These are phyloP conservation scores for Penicillium pulvis DNA, from an alignment of 495 filamentous ascomycete genomes.

Conservation along the genomic window DNA sequence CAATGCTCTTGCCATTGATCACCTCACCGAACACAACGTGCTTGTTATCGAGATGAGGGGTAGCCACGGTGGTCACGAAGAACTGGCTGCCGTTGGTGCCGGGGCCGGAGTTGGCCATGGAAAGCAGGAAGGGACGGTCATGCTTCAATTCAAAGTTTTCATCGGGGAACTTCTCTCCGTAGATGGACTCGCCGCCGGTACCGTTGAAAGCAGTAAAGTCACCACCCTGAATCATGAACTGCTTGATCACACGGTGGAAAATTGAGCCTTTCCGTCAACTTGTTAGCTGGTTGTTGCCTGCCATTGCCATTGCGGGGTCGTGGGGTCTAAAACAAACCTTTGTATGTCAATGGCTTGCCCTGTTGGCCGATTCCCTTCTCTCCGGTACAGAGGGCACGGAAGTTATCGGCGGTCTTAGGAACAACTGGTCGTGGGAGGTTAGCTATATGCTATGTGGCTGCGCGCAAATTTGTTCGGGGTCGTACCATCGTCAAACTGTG, in stretches of 20 bases:
- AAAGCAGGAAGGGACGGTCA: slow-evolving; percentile 89
- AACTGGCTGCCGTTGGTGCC: slow-evolving; percentile 96
- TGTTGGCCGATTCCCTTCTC: slow-evolving; percentile 85
- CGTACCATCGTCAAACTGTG: slow-evolving; percentile 73
- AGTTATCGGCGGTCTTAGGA: slow-evolving; percentile 93
- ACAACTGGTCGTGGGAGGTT: slow-evolving; percentile 56
- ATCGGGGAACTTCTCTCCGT: slow-evolving; percentile 96
- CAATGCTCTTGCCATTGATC: slow-evolving; percentile 84
- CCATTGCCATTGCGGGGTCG: not conserved
- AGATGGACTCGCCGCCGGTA: slow-evolving; percentile 96
- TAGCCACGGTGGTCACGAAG: slow-evolving; percentile 93
- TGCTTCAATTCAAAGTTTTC: slow-evolving; percentile 96
- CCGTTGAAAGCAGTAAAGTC: slow-evolving; percentile 97
- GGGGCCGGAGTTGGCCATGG: slow-evolving; percentile 97
- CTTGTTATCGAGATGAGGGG: slow-evolving; percentile 92
- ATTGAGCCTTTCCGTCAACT: slow-evolving; percentile 54
- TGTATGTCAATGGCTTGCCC: slow-evolving; percentile 79
- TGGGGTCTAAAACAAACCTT: slow-evolving; percentile 39
- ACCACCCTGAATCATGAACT: slow-evolving; percentile 99
- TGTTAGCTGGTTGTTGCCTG: slow-evolving; percentile 8
- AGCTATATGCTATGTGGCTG: slow-evolving; percentile 19
- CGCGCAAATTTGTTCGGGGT: slow-evolving; percentile 8
- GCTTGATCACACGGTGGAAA: slow-evolving; percentile 98
- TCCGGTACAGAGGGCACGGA: slow-evolving; percentile 89
- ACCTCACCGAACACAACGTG: slow-evolving; percentile 70